Evolutionary conservation across 78 protist species (phyloP), one percentile per base, ranked within the genome.

Genomic region (Creolimax fragrantissima): DNA sequence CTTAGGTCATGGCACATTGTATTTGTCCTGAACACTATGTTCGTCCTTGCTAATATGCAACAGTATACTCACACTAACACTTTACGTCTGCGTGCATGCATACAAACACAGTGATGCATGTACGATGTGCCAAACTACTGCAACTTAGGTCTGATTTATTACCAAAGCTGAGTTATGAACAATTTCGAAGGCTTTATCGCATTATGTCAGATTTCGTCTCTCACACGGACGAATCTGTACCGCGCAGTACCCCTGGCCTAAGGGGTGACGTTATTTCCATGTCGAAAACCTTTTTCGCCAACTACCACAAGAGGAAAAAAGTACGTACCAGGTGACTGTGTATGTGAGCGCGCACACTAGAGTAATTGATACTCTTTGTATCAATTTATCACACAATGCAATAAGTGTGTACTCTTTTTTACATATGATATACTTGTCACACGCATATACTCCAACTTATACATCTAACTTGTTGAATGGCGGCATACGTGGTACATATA

Each of bases 251-350:
- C 45, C 85, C 35, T 5, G 85, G 85, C 4, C 35, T 90, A 3
- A 35, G 86, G 43, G 43, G 66, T 4, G 88, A 39, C 67, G 42
- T 90, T 5, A 32, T 42, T 17, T 35, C 86, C 3, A 67, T 47
- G 81, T 47, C 89, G 42, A 91, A 91, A 88, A 36, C n/a, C 4
- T 91, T 91, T 44, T 5, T 91, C 37, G 35, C 5, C 17, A 24
- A 35, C 3, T 41, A 41, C 42, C 93, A 91, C 66, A 43, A 36
- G 3, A 3, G 85, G 42, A 42, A 36, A 11, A 44, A 3, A 45
- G 66, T 5, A 4, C 81, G 37, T 4, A 74, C 44, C 3, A 3
- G n/a, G 74, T 58, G 74, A 32, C 39, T 58, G 74, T 58, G 74
- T 58, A 17, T 32, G 74, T 58, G 74, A 58, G 74, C 39, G 74